Conservation (phyloP, 2,329 filamentous ascomycete genomes). For the Colletotrichum sp. region DNA sequence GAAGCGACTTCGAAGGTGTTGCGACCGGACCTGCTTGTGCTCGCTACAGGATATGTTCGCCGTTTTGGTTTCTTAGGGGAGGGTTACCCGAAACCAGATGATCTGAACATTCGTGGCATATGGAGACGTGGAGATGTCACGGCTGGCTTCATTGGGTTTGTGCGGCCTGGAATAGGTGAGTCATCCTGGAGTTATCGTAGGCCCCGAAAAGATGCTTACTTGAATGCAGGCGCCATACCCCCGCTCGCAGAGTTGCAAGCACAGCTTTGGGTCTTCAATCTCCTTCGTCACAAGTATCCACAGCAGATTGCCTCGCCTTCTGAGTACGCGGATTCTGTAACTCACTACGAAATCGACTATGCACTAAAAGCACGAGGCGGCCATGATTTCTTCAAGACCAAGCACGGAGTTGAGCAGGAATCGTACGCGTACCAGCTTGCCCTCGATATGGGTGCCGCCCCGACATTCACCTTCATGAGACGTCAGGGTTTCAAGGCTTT, state of each 20-base stretch:
- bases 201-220: neutral
- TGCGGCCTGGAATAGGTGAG: slow-evolving; percentile 47
- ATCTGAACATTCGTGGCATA: slow-evolving; percentile 58
- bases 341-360: slow-evolving; percentile 44
- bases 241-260: slow-evolving; percentile 54
- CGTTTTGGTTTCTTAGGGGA: slow-evolving; percentile 44
- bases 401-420: slow-evolving; percentile 53
- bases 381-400: slow-evolving; percentile 37
- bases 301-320: slow-evolving; percentile 19
- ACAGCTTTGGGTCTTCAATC: slow-evolving; percentile 49
- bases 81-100: slow-evolving; percentile 47
- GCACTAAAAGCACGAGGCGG: slow-evolving; percentile 37
- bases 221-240: slow-evolving; percentile 45
- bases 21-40: slow-evolving; percentile 49
- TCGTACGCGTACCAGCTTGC: slow-evolving; percentile 56
- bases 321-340: slow-evolving; percentile 28
- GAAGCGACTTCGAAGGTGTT: slow-evolving; percentile 30
- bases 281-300: slow-evolving; percentile 36
- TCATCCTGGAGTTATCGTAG: neutral
- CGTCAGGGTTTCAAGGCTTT: slow-evolving; percentile 38
- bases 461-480: slow-evolving; percentile 38
- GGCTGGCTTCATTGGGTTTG: slow-evolving; percentile 52
- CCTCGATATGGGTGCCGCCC: slow-evolving; percentile 49
- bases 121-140: slow-evolving; percentile 46
- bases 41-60: slow-evolving; percentile 52